Percentiles rank a stretch among this genome's conserved stretches.
phyloP scores from a whole-genome alignment of 2,329 filamentous ascomycete genomes.

The Colletotrichum tropicale region DNA sequence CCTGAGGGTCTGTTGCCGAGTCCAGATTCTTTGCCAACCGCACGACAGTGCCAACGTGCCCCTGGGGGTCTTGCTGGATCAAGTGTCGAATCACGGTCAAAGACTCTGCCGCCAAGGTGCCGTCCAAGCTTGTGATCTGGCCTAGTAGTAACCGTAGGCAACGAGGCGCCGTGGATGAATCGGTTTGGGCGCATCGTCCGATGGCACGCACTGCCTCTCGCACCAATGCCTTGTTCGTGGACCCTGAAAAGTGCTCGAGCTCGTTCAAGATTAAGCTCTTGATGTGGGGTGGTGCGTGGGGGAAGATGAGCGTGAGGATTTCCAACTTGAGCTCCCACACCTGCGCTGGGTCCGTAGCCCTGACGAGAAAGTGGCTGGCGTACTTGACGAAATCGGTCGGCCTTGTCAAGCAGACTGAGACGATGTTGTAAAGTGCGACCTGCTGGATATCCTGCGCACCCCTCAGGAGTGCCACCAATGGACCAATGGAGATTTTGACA shows the following conservation, averaged over 20 bases:
- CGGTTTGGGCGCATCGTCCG: conserved; percentile 86
- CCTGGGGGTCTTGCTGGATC: conserved; percentile 86
- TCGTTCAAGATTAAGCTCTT: conserved; percentile 92
- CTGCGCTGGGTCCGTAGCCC: conserved; percentile 76
- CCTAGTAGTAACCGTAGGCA: conserved; percentile 84
- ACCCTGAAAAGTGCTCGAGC: conserved; percentile 87
- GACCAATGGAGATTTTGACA: conserved; percentile 77
- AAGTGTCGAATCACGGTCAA: conserved; percentile 94
- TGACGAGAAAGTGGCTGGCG: conserved; percentile 87
- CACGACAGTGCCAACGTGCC: conserved; percentile 85
- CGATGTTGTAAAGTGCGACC: conserved; percentile 91
- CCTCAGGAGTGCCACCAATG: conserved; percentile 83
- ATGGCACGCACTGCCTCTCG: conserved; percentile 92
- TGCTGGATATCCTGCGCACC: conserved; percentile 87
- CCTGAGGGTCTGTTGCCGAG: conserved; percentile 83
- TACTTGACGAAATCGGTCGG: conserved; percentile 87
- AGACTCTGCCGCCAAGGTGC: conserved; percentile 87
- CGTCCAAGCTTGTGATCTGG: conserved; percentile 88
- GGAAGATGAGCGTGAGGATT: conserved; percentile 88
- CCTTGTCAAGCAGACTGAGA: conserved; percentile 81
- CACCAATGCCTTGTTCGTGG: conserved; percentile 73
- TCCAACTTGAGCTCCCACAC: conserved; percentile 95
- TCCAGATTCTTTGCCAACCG: conserved; percentile 91
- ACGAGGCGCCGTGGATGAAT: conserved; percentile 71
- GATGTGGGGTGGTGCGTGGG: conserved; percentile 73